Evolutionary conservation across 208 protist species (phyloP).

Genomic region (Angomonas deanei): DNA sequence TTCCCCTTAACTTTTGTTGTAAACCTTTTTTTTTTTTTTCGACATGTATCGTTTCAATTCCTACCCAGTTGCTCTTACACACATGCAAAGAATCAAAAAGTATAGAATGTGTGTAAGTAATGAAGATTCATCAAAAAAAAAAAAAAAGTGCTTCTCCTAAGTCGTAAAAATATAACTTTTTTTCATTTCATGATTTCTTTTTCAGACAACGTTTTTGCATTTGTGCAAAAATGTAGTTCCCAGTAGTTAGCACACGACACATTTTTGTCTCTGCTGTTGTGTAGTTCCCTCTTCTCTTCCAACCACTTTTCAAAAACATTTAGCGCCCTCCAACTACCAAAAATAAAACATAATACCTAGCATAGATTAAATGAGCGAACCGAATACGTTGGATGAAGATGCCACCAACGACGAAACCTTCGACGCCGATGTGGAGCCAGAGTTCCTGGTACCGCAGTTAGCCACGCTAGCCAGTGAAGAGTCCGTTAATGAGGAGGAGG

Average conservation of each 20-base stretch:
- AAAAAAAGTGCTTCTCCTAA: not conserved
- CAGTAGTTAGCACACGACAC: too few relatives aligned
- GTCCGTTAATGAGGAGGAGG: not conserved
- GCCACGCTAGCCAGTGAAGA: constrained; percentile 25
- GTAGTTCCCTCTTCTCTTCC: constrained; percentile 2
- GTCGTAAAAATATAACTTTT: not conserved
- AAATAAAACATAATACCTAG: too few relatives aligned
- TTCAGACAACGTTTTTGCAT: not conserved
- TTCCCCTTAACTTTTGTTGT: too few relatives aligned
- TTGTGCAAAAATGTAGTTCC: not conserved
- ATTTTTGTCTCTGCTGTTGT: constrained; percentile 8
- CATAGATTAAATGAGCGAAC: too few relatives aligned
- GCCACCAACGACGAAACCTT: not conserved
- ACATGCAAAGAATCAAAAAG: too few relatives aligned
- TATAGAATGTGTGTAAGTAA: too few relatives aligned
- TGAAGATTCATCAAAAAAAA: too few relatives aligned
- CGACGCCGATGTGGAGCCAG: constrained; percentile 22
- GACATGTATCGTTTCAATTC: too few relatives aligned
- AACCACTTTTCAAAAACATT: not conserved
- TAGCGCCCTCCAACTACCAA: too few relatives aligned
- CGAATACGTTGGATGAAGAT: not conserved
- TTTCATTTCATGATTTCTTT: not conserved
- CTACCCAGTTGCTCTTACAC: too few relatives aligned
- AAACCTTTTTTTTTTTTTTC: too few relatives aligned
- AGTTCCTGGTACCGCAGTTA: constrained; percentile 47